These are phyloP conservation scores for Toxoplasma gondii DNA, from an alignment of 169 alveolate genomes.

Conservation along the genomic window DNA sequence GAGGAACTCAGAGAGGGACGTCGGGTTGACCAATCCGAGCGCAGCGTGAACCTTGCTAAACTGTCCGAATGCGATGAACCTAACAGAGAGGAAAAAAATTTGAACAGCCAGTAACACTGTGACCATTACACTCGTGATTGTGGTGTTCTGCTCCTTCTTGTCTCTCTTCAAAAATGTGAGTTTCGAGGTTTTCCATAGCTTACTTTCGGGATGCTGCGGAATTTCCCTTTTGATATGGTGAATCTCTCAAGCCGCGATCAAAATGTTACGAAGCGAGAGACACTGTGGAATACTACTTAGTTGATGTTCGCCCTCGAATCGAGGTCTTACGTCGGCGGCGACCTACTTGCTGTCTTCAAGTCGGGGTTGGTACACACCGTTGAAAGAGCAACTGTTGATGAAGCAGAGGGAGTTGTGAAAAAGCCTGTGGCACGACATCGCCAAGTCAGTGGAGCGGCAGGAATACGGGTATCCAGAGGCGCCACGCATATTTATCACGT, in stretches of 20 bases:
- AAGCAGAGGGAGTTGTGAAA: conserved; percentile 55
- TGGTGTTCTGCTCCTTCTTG: no score
- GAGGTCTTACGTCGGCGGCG: neutral
- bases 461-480: neutral
- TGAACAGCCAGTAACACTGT: no score
- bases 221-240: no score
- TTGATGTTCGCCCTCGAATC: no score
- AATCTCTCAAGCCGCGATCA: no score
- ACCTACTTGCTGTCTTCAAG: conserved; percentile 54
- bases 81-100: neutral
- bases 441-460: neutral
- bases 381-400: conserved; percentile 60
- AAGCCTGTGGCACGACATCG: conserved; percentile 19
- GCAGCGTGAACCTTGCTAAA: conserved; percentile 46
- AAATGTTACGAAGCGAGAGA: no score
- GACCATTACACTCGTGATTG: no score
- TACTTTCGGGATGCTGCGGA: no score
- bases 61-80: conserved; percentile 54
- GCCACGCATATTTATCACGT: no score
- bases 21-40: neutral
- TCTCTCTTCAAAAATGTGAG: no score
- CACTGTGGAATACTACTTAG: no score
- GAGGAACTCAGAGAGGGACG: neutral
- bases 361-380: conserved; percentile 69
- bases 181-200: no score